Evolutionary conservation across 1,139 yeast species (phyloP).

Genomic region (Nakaseomyces sp.): DNA sequence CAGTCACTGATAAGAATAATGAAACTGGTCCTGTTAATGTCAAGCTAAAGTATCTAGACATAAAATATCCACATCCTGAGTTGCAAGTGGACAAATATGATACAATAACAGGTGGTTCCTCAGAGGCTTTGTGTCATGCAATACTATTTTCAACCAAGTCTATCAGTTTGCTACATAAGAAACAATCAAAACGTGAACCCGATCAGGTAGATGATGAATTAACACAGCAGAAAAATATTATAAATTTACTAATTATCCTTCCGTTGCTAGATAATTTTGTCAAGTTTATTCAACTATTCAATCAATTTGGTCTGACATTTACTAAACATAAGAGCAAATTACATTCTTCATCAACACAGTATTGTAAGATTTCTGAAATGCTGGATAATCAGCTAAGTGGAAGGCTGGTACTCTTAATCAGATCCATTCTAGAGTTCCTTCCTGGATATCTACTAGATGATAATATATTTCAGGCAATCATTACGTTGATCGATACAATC

Average conservation of each 20-base stretch:
- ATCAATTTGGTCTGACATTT: constrained; percentile 36
- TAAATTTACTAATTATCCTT: constrained; percentile 45
- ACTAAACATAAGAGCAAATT: constrained; percentile 25
- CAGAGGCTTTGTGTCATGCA: constrained; percentile 70
- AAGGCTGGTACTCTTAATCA: constrained; percentile 40
- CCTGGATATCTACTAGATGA: constrained; percentile 50
- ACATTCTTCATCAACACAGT: constrained; percentile 16
- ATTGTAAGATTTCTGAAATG: constrained; percentile 26
- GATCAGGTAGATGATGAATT: constrained; percentile 13
- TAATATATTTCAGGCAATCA: constrained; percentile 37
- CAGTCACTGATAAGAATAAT: constrained; percentile 3
- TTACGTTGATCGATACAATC: constrained; percentile 39
- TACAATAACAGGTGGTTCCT: constrained; percentile 42
- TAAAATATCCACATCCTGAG: constrained; percentile 59
- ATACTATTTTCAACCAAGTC: constrained; percentile 39
- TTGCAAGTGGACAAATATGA: constrained; percentile 46
- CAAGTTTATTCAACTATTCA: constrained; percentile 41
- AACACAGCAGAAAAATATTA: constrained; percentile 26
- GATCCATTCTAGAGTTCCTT: constrained; percentile 39
- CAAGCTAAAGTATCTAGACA: constrained; percentile 33
- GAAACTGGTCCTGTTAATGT: constrained; percentile 10
- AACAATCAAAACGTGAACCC: neutral
- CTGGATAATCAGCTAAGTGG: constrained; percentile 35
- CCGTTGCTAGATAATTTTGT: constrained; percentile 62
- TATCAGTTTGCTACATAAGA: neutral